Percentiles rank a stretch among this genome's conserved stretches.
phyloP scores from a whole-genome alignment of 345 rosid genomes.

The Theobroma cacao region DNA sequence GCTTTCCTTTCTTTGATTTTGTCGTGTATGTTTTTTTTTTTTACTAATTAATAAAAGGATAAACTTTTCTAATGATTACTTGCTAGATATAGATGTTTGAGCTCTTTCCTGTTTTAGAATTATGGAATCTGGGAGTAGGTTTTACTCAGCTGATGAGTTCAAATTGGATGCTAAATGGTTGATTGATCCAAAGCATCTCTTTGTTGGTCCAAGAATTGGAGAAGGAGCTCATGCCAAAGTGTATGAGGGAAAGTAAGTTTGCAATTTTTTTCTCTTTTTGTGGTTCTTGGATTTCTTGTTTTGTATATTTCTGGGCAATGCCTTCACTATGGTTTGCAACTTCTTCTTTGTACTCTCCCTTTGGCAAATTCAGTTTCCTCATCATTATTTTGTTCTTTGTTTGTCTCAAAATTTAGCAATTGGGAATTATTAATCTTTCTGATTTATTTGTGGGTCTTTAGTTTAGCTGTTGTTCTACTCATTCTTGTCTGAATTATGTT shows the following conservation, averaged over 20 bases:
- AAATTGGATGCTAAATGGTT: constrained; percentile 73
- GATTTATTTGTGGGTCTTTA: background rate
- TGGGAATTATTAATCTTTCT: background rate
- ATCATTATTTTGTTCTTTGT: background rate
- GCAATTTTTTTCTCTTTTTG: background rate
- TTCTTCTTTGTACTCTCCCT: background rate
- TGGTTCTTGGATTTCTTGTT: background rate
- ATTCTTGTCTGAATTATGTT: background rate
- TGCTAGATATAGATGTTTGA: constrained; percentile 21
- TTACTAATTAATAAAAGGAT: background rate
- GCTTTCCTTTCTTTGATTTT: constrained; percentile 23
- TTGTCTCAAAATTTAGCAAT: background rate
- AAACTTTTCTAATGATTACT: constrained; percentile 17
- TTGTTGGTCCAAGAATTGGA: constrained; percentile 95
- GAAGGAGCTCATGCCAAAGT: constrained; percentile 99
- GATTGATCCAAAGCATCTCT: constrained; percentile 87
- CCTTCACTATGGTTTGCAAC: background rate
- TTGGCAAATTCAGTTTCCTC: background rate
- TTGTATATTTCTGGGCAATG: background rate
- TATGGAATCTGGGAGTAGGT: constrained; percentile 76
- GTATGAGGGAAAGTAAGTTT: constrained; percentile 92
- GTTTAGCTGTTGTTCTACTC: background rate
- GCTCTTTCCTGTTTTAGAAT: constrained; percentile 23
- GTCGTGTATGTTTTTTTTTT: background rate
- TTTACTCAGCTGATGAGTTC: constrained; percentile 45